A percentile compares a stretch with the other conserved stretches of the same genome.
These are phyloP conservation scores for Fusarium udum DNA, from an alignment of 2,329 filamentous ascomycete genomes.

Conservation along the genomic window DNA sequence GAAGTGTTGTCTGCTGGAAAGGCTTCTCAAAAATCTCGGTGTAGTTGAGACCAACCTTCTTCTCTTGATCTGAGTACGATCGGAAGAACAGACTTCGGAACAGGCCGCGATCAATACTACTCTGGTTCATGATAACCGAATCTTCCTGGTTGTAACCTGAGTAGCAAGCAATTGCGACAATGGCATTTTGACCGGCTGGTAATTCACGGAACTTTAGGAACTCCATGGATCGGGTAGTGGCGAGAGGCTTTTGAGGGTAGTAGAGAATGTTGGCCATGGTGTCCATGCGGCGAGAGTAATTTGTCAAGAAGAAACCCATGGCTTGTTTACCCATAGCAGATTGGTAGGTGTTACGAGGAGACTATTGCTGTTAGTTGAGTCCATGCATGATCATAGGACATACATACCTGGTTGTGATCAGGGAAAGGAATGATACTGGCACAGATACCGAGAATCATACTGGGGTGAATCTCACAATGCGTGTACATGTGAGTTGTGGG, in stretches of 20 bases:
- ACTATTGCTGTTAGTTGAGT: constrained; percentile 59
- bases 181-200: constrained; percentile 96
- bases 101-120: constrained; percentile 94
- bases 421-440: constrained; percentile 99
- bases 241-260: constrained; percentile 97
- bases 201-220: constrained; percentile 98
- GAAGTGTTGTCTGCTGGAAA: constrained; percentile 84
- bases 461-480: constrained; percentile 98
- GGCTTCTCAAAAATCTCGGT: constrained; percentile 97
- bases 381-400: neutral
- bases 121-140: constrained; percentile 99
- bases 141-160: constrained; percentile 99
- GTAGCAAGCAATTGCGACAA: constrained; percentile 97
- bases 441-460: constrained; percentile 98
- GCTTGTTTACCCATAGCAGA: constrained; percentile 99
- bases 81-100: constrained; percentile 99
- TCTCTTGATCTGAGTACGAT: constrained; percentile 96
- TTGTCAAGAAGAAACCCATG: constrained; percentile 98
- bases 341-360: constrained; percentile 98
- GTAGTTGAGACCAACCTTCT: constrained; percentile 91
- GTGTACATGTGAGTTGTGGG: constrained; percentile 92
- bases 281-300: constrained; percentile 97
- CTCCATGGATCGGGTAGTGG: constrained; percentile 97
- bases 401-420: constrained; percentile 87
- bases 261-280: constrained; percentile 99